These are phyloP conservation scores for Ormosia emarginata DNA, from an alignment of 306 rosid species.

Conservation along the genomic window DNA sequence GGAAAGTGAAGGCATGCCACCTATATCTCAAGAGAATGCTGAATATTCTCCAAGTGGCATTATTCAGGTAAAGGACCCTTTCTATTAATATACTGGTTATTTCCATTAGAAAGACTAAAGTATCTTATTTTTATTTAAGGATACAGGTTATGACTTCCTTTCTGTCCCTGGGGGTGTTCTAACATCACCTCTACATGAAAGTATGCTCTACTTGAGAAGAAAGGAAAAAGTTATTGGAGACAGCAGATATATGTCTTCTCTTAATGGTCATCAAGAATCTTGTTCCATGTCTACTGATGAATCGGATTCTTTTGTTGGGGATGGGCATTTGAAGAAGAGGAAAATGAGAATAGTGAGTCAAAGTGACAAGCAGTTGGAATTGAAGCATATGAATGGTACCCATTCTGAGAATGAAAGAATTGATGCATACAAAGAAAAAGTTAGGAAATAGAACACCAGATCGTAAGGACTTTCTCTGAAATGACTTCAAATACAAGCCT, in stretches of 20 bases:
- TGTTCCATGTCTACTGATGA: constrained; percentile 40
- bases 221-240: constrained; percentile 28
- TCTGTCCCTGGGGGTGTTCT: constrained; percentile 41
- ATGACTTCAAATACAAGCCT: constrained; percentile 39
- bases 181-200: constrained; percentile 65
- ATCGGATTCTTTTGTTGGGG: constrained; percentile 32
- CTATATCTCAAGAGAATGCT: constrained; percentile 32
- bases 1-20: constrained; percentile 49
- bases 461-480: constrained; percentile 40
- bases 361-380: constrained; percentile 31
- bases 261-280: constrained; percentile 40
- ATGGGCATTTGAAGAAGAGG: constrained; percentile 37
- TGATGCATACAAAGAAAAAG: constrained; percentile 31
- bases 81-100: constrained; percentile 15
- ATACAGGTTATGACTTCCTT: constrained; percentile 64
- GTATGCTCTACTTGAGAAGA: constrained; percentile 38
- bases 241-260: constrained; percentile 28
- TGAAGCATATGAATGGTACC: constrained; percentile 31
- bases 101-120: constrained; percentile 21
- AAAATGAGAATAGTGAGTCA: constrained; percentile 29
- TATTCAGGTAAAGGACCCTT: constrained; percentile 52
- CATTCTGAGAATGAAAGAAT: constrained; percentile 34
- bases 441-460: constrained; percentile 37
- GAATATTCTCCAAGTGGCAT: constrained; percentile 50
- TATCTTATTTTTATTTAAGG: constrained; percentile 8